Base-by-base conservation (phyloP, 1,284 basidiomycete species). In the Boletellus sp. region DNA sequence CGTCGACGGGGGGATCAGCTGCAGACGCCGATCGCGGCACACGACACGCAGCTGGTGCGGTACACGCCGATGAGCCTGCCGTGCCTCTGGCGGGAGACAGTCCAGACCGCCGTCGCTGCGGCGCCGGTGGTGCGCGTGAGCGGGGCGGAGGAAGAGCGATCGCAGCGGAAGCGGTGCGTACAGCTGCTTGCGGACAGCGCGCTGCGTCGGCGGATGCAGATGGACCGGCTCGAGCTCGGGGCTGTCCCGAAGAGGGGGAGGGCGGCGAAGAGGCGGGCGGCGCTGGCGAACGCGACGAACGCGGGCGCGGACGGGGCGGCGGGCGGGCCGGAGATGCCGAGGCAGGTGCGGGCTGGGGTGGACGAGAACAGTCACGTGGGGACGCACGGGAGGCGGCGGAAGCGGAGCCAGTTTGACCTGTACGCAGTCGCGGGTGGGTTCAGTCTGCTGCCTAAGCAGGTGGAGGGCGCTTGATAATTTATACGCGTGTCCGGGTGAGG, bases 131-230 rank as follows among this genome's bases (percentile, higher is more conserved):
- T 19, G 20, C 20, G 19, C 21, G 27, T 4, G 19, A 6, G 13
- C 19, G 17, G 26, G 8, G 26, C 9, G 4, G 16, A 9, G 4
- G 27, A 20, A n/a, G 38, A 40, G 39, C 42, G 21, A 8, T 30
- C 39, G 7, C 43, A 40, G 1, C 42, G 58, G 26, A 59, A 47
- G 20, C 49, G 43, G 36, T 66, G 13, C 29, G 49, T 66, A 0
- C 41, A 61, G 7, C 13, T 61, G 23, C 53, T 61, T 21, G 43
- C 53, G 13, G 60, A 64, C 4, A 51, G 63, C 11, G 42, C 58
- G 1, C 5, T 54, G 26, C 57, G 61, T 7, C 59, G 59, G 25
- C 59, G 41, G 39, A n/a, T 48, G 32, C 41, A 47, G 27, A 42
- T 57, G 33, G 52, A 53, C 17, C 56, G 43, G 8, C 16, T 47